A percentile compares a stretch with the other conserved stretches of the same genome.
phyloP scores from a whole-genome alignment of 176 grass and related monocot genomes.

The Otatea glauca region DNA sequence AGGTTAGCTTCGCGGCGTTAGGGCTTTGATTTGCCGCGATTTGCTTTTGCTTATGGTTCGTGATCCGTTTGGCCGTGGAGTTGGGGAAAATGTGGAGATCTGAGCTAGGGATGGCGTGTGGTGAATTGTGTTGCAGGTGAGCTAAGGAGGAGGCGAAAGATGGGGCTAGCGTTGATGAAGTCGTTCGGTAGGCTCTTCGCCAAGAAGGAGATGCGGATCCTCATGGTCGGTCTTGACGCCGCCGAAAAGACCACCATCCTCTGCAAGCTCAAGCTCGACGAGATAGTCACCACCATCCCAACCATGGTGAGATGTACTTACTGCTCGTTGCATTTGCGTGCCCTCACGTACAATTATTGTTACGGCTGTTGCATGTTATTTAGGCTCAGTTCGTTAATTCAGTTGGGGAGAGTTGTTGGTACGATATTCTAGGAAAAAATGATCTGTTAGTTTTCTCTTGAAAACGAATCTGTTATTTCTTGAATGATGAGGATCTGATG shows the following conservation, averaged over 20 bases:
- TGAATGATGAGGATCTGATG: not conserved
- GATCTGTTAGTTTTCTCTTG: not conserved
- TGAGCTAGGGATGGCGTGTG: not conserved
- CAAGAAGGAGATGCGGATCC: slow-evolving; percentile 80
- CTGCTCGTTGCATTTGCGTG: not conserved
- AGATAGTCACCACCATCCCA: slow-evolving; percentile 84
- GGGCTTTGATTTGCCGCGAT: not conserved
- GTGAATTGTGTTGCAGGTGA: not conserved
- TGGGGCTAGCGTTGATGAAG: no score
- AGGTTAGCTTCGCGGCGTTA: not conserved
- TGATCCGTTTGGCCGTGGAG: not conserved
- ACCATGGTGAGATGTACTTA: slow-evolving; percentile 51
- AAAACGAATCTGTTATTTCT: not conserved
- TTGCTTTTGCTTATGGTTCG: no score
- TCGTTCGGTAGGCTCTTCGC: slow-evolving; percentile 74
- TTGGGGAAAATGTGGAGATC: not conserved
- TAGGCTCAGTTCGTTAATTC: not conserved
- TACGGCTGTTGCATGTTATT: not conserved
- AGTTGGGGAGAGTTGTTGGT: not conserved
- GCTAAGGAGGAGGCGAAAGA: not conserved
- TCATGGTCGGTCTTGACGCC: slow-evolving; percentile 76
- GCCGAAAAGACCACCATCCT: slow-evolving; percentile 83
- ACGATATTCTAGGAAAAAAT: not conserved
- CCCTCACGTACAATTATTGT: not conserved
- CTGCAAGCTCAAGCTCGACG: slow-evolving; percentile 81